phyloP scores from a whole-genome alignment of 768 basidiomycete species.

The Boletus vinaceobasis region DNA sequence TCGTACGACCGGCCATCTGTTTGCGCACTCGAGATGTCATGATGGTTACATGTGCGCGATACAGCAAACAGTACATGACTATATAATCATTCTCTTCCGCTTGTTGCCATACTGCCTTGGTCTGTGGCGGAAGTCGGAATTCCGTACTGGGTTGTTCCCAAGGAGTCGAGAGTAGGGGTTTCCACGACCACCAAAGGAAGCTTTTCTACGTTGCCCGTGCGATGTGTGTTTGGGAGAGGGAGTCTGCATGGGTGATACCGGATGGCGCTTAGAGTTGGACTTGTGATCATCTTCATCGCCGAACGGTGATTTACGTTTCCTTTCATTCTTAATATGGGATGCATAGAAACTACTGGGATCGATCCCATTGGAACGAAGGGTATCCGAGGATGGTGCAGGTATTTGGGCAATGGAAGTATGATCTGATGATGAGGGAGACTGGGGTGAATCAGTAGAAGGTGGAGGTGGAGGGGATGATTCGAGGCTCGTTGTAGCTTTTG shows the following conservation, averaged over 20 bases:
- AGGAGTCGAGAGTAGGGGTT: slow-evolving; percentile 37
- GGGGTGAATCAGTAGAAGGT: slow-evolving; percentile 32
- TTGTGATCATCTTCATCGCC: slow-evolving; percentile 30
- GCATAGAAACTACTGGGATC: slow-evolving; percentile 41
- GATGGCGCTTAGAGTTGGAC: slow-evolving; percentile 19
- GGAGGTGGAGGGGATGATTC: slow-evolving; percentile 32
- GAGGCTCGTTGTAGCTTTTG: slow-evolving; percentile 18
- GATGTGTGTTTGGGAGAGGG: slow-evolving; percentile 22
- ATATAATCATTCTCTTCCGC: slow-evolving; percentile 36
- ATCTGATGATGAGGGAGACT: slow-evolving; percentile 30
- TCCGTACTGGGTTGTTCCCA: slow-evolving; percentile 35
- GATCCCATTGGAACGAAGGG: slow-evolving; percentile 24
- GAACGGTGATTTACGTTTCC: slow-evolving; percentile 40
- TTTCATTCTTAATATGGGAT: slow-evolving; percentile 23
- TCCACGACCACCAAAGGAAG: slow-evolving; percentile 29
- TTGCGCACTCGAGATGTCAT: neutral
- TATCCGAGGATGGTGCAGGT: slow-evolving; percentile 20
- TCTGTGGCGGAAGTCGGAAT: slow-evolving; percentile 22
- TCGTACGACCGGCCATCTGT: neutral
- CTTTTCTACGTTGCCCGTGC: slow-evolving; percentile 23
- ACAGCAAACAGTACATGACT: slow-evolving; percentile 20
- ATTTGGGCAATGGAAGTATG: slow-evolving; percentile 20
- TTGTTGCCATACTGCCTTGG: slow-evolving; percentile 31
- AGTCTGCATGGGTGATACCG: slow-evolving; percentile 19
- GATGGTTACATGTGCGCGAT: slow-evolving; percentile 3